Percentiles rank a stretch among this genome's conserved stretches.
Evolutionary conservation across 1,139 yeast species (phyloP).

Genomic region (Yamadazyma siamensis): DNA sequence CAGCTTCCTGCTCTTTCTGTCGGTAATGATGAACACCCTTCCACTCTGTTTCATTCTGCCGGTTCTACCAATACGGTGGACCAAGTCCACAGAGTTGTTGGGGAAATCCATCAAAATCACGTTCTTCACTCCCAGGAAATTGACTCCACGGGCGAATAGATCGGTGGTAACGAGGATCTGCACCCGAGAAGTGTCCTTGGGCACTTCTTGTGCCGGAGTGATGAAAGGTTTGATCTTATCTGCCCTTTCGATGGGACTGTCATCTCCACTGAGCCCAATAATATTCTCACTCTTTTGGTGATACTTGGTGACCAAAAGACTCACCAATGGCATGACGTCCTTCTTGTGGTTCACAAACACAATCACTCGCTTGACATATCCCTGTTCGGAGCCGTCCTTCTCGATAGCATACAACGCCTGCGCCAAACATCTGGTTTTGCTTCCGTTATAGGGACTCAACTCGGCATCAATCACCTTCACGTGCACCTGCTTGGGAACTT

Average conservation of each 20-base stretch:
- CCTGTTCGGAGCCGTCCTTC: constrained; percentile 78
- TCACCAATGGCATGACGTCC: constrained; percentile 58
- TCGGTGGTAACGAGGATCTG: constrained; percentile 88
- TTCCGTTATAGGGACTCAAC: constrained; percentile 75
- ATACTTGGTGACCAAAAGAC: constrained; percentile 47
- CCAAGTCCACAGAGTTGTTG: constrained; percentile 74
- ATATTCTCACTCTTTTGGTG: constrained; percentile 50
- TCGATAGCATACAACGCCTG: constrained; percentile 85
- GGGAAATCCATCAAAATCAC: constrained; percentile 87
- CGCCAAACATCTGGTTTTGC: constrained; percentile 78
- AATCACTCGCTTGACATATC: constrained; percentile 74
- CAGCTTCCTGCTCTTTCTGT: constrained; percentile 61
- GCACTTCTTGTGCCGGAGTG: constrained; percentile 40
- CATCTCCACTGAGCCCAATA: constrained; percentile 64
- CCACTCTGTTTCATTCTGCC: constrained; percentile 92
- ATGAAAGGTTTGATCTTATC: constrained; percentile 59
- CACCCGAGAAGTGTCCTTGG: constrained; percentile 23
- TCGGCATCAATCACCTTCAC: constrained; percentile 74
- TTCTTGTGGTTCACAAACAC: constrained; percentile 80
- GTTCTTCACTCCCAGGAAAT: constrained; percentile 78
- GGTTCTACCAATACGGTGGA: constrained; percentile 92
- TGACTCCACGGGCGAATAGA: constrained; percentile 83
- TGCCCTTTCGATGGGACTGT: constrained; percentile 55
- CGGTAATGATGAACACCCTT: constrained; percentile 72
- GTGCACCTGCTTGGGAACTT: constrained; percentile 71